Evolutionary conservation across 1,284 basidiomycete genomes (phyloP).

Genomic region (Phlebopus sp.): DNA sequence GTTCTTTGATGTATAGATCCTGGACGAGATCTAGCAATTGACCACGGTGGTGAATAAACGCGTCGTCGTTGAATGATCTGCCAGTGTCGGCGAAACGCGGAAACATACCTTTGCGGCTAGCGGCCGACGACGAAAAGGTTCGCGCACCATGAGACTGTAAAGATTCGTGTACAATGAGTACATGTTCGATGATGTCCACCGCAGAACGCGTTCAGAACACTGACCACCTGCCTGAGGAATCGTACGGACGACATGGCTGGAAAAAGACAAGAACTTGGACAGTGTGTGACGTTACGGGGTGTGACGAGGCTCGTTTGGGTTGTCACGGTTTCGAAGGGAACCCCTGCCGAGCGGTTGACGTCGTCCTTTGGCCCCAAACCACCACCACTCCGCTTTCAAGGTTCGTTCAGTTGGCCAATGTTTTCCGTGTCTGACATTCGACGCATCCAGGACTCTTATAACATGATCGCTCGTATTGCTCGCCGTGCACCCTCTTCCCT

Average conservation of each 20-base stretch:
- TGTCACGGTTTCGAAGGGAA: conserved; percentile 15
- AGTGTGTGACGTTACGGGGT: conserved; percentile 17
- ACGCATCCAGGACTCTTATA: conserved; percentile 11
- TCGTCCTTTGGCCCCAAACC: background rate
- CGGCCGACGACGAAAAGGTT: conserved; percentile 25
- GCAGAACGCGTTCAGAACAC: conserved; percentile 1
- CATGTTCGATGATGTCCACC: background rate
- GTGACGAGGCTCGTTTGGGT: conserved; percentile 18
- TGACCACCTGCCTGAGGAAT: conserved; percentile 28
- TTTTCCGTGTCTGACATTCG: background rate
- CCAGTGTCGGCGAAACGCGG: conserved; percentile 28
- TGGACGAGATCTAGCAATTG: conserved; percentile 78
- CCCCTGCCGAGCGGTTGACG: conserved; percentile 2
- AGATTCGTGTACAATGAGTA: conserved; percentile 10
- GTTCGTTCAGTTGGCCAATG: background rate
- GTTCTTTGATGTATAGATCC: conserved; percentile 88
- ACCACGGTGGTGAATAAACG: conserved; percentile 1
- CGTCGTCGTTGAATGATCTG: background rate
- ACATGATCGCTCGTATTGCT: conserved; percentile 49
- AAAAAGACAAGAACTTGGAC: conserved; percentile 17
- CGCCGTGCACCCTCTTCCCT: conserved; percentile 42
- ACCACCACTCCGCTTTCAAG: background rate
- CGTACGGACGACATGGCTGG: conserved; percentile 31
- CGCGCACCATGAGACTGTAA: conserved; percentile 25
- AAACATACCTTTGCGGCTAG: conserved; percentile 24